Base-by-base conservation (phyloP, 805 yeast species). In the Candida ipomoeae region DNA sequence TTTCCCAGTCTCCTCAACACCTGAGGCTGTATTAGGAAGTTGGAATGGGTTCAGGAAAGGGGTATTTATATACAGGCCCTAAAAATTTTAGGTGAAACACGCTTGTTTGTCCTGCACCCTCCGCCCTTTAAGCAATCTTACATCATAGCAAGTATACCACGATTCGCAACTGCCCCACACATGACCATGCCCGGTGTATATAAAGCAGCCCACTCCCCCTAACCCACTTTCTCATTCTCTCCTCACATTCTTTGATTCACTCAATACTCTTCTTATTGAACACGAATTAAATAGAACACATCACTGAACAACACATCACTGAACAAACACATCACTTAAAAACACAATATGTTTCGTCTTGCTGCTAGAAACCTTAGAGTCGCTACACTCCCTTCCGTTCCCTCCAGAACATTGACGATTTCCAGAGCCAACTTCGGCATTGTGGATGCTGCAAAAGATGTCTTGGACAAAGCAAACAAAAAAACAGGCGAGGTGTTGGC, bases 401-500 rank as follows among this genome's bases (percentile, higher is more conserved):
- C 55, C 23, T 10, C 44, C 38, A 54, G 59, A 47, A 31, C 32
- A 40, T 17, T 56, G 31, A 40, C 49, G 13, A 42, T 43, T 46
- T 48, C 59, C 3, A 51, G 50, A 29, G 49, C 49, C 20, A 52
- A 46, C 39, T 47, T 46, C 6, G 63, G 70, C 14, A 59, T 71
- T 13, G 58, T 70, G 13, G 73, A 65, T 43, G 49, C 66, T 13
- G 72, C 74, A 20, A 71, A 71, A 58, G 69, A 67, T n/a, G 67
- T 63, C 6, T 62, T 68, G 41, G 50, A 57, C 37, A 67, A 63
- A 49, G 67, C 62, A 36, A 65, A 65, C 55, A 64, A 66, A 50
- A 72, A 69, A 57, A 68, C 71, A n/a, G 78, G 77, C 7, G 65
- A 73, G 52, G 66, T 64, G 7, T 62, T 70, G 15, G 77, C 77